phyloP scores from a whole-genome alignment of 495 filamentous ascomycete species.

The Amphirosellinia nigrospora region DNA sequence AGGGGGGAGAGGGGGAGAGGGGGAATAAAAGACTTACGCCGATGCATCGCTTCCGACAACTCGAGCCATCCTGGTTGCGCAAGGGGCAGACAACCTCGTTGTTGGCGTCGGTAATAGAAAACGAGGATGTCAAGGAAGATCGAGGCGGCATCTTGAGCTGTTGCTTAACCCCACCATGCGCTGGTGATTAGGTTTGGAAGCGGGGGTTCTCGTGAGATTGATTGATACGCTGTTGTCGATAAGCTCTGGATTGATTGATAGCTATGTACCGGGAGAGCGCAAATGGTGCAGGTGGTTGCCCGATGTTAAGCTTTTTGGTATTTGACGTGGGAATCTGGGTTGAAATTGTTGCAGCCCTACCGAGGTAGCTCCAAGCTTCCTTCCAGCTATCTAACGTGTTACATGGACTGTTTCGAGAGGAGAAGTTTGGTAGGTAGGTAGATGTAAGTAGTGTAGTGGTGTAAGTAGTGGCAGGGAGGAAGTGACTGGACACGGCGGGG shows the following conservation, averaged over 20 bases:
- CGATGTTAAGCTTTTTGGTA: constrained; percentile 32
- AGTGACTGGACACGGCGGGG: constrained; percentile 2
- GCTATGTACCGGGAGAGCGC: constrained; percentile 18
- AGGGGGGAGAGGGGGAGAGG: neutral
- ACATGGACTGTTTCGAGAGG: constrained; percentile 55
- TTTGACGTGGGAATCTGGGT: constrained; percentile 25
- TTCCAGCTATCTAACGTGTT: constrained; percentile 41
- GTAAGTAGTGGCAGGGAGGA: constrained; percentile 16
- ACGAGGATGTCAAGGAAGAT: constrained; percentile 85
- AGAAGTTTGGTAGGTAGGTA: constrained; percentile 34
- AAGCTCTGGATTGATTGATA: constrained; percentile 35
- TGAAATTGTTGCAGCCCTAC: constrained; percentile 31
- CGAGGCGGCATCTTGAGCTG: constrained; percentile 76
- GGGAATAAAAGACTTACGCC: constrained; percentile 73
- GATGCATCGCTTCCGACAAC: constrained; percentile 95
- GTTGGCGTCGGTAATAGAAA: constrained; percentile 87
- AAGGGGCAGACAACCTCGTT: constrained; percentile 98
- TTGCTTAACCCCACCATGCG: constrained; percentile 59
- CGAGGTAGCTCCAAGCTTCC: constrained; percentile 40
- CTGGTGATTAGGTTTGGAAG: constrained; percentile 43
- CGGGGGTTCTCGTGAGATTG: constrained; percentile 44
- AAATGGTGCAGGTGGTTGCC: neutral
- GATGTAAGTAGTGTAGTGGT: constrained; percentile 15
- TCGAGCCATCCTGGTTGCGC: constrained; percentile 94
- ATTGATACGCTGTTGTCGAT: constrained; percentile 45